Evolutionary conservation across 2,329 filamentous ascomycete species (phyloP), one percentile per base, ranked within the genome.

Genomic region (Aulographum hederae): DNA sequence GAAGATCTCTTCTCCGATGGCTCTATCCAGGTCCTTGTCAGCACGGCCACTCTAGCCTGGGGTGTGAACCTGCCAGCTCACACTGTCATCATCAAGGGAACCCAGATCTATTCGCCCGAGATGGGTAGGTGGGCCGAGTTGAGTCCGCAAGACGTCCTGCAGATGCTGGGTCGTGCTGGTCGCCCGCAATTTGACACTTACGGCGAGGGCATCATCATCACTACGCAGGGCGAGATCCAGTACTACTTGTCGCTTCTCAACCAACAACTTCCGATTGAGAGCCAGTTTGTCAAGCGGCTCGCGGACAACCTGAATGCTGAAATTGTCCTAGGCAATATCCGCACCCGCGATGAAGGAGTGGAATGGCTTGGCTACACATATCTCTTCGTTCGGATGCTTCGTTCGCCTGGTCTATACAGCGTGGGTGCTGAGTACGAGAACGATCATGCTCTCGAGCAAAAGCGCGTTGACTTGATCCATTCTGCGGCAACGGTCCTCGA

Each of bases 361-460:
- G 85, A 98, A 49, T 98, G 89, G 89, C 69, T 98, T 20, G 86
- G 89, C 10, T 98, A 98, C 53, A 94, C 86, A 1, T 98, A 98
- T 52, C 71, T 98, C 13, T 98, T 93, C 47, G 82, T 98, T 33
- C 79, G 89, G 31, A 98, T 98, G 89, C 68, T 98, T 39, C 76
- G 89, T 18, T 94, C 86, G 2, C 89, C 89, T 21, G 86, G 82
- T 1, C 60, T 98, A 10, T 98, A 98, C 51, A 86, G 89, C 47
- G 89, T 98, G 31, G 89, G 89, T 4, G 74, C 85, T 8, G 91
- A 98, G 45, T 98, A 95, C 44, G 84, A 92, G 45, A 76, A 91
- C 34, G 89, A 98, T 41, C 78, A 78, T 31, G 77, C 79, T 2
- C 58, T 98, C 21, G 86, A 95, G 51, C 91, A 98, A 52, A 93